Evolutionary conservation across 164 flowering plant genomes (phyloP).

Genomic region (Santalum album): DNA sequence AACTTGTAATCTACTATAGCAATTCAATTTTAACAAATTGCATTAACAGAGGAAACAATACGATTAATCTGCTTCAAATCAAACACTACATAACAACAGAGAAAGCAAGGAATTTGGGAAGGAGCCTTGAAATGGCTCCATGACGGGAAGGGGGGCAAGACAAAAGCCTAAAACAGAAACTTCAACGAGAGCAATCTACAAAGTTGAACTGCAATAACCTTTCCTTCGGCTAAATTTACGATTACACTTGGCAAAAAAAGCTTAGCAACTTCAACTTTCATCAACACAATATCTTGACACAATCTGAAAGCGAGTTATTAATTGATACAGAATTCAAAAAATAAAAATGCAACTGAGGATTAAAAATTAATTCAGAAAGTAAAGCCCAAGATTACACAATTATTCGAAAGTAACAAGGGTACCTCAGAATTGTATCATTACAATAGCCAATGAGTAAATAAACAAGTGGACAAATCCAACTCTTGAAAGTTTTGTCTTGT

Average conservation of each 20-base stretch:
- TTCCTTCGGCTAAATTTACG: conserved; percentile 64
- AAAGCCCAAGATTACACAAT: neutral
- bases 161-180: too few relatives aligned
- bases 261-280: conserved; percentile 92
- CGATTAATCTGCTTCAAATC: too few relatives aligned
- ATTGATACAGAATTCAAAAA: neutral
- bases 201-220: conserved; percentile 37
- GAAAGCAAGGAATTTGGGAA: too few relatives aligned
- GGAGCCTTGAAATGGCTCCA: too few relatives aligned
- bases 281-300: conserved; percentile 74
- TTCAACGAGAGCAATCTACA: conserved; percentile 55
- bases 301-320: conserved; percentile 36
- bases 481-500: conserved; percentile 60
- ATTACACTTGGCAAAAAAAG: conserved; percentile 64
- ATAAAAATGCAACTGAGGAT: neutral
- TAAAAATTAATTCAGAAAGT: neutral
- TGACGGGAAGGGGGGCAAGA: too few relatives aligned
- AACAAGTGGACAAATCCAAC: conserved; percentile 81
- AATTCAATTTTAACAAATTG: too few relatives aligned
- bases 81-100: too few relatives aligned
- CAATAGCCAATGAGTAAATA: conserved; percentile 57
- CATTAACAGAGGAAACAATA: too few relatives aligned
- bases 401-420: neutral
- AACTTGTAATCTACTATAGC: too few relatives aligned
- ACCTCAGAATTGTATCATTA: conserved; percentile 71